Base-by-base conservation (phyloP, 495 filamentous ascomycete genomes). In the Tuber aestivum region DNA sequence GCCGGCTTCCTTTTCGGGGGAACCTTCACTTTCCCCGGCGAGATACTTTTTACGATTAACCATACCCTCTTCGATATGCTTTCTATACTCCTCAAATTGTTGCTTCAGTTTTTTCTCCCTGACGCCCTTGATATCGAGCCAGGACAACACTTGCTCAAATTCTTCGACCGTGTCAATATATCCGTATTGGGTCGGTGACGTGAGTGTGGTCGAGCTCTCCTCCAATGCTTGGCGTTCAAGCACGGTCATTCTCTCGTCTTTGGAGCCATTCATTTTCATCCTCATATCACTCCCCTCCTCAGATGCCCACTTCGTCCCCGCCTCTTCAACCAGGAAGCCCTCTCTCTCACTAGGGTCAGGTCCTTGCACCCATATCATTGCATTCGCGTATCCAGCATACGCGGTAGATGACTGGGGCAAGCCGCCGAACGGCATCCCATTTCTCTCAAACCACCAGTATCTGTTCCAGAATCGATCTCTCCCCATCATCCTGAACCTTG, bases 381-480 rank as follows among this genome's bases (percentile, higher is more conserved):
- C 95, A 83, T 98, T 99, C 18, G 96, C 94, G 81, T 97, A 99
- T 18, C 88, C 89, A 32, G 94, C 93, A 56, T 90, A 87, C 1
- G 94, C 91, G 6, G 94, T 98, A 8, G 94, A 97, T 84, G 93
- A 95, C 77, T 89, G 87, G 0, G 94, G 95, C 75, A 97, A 86
- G 3, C 96, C 96, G 70, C 87, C 93, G 82, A 93, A 97, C 2
- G 95, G 96, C 95, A 98, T 97, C 41, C 94, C 95, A 82, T 98
- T 99, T 50, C 94, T 92, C 84, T 99, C 95, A 83, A 97, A 97
- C 95, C 95, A 99, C 87, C 94, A 97, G 83, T 98, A 99, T 35
- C 94, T 92, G 82, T 98, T 99, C 90, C 93, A 97, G 86, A 97
- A 99, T 38, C 95, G 89, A 83, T 99, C 95, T 77, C 93, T 93